Evolutionary conservation across 2,329 filamentous ascomycete species (phyloP).

Genomic region (Corynespora cassiicola): DNA sequence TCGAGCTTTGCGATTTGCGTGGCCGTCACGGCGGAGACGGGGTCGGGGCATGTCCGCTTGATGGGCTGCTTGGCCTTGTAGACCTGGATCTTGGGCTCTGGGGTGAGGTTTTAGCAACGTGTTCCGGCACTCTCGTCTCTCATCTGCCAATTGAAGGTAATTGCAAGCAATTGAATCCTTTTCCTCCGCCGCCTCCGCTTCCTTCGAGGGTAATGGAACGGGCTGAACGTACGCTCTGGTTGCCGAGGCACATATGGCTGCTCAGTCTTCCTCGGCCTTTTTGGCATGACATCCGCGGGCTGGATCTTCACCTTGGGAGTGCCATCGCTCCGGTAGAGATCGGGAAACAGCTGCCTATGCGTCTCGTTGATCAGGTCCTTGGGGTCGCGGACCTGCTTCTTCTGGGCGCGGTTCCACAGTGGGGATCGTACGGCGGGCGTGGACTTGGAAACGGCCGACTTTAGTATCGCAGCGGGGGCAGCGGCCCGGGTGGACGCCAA

Average conservation of each 20-base stretch:
- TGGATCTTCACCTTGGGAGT: conserved; percentile 1
- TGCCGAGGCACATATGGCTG: no score
- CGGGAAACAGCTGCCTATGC: conserved; percentile 17
- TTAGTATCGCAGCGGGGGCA: conserved; percentile 9
- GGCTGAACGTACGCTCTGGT: no score
- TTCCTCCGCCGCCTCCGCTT: no score
- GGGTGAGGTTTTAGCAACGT: conserved; percentile 4
- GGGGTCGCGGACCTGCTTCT: conserved; percentile 5
- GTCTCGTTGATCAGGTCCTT: conserved; percentile 18
- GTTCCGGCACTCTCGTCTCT: conserved; percentile 10
- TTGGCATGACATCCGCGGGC: no score
- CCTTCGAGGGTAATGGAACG: no score
- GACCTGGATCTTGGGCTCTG: conserved; percentile 55
- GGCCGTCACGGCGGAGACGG: conserved; percentile 70
- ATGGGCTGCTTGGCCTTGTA: conserved; percentile 62
- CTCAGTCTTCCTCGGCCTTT: no score
- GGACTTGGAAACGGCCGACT: not conserved
- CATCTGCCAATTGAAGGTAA: conserved; percentile 1
- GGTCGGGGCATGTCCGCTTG: conserved; percentile 65
- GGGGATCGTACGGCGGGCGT: no score
- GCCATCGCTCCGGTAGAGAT: conserved; percentile 9
- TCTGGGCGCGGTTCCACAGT: no score
- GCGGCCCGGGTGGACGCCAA: conserved; percentile 65
- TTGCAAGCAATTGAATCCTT: no score
- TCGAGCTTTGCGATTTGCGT: conserved; percentile 79